Evolutionary conservation across 2,329 filamentous ascomycete genomes (phyloP).

Genomic region (Xylariaceae sp.): DNA sequence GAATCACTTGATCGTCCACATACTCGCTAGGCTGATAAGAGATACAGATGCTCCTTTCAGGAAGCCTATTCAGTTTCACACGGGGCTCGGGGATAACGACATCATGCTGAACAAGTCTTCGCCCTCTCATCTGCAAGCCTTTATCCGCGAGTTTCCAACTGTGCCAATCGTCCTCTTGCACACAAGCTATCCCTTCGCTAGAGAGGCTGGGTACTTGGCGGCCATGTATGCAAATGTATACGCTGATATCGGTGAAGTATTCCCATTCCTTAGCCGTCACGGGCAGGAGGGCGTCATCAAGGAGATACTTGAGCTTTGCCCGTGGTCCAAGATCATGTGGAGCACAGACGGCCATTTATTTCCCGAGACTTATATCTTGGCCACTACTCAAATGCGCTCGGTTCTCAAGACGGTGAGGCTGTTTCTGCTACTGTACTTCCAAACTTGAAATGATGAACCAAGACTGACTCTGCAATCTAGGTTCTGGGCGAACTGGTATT

Average conservation of each 20-base stretch:
- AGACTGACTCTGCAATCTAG: constrained; percentile 31
- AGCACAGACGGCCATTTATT: constrained; percentile 78
- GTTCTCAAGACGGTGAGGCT: constrained; percentile 57
- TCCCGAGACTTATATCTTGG: constrained; percentile 72
- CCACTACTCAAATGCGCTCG: constrained; percentile 67
- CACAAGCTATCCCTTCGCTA: constrained; percentile 75
- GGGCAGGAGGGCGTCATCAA: constrained; percentile 69
- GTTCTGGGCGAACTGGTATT: constrained; percentile 63
- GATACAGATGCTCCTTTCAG: constrained; percentile 32
- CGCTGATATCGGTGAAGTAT: constrained; percentile 78
- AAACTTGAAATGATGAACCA: not conserved
- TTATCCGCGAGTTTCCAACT: constrained; percentile 64
- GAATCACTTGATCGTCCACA: constrained; percentile 66
- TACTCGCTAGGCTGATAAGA: constrained; percentile 55
- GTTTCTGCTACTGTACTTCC: not conserved
- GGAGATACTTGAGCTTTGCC: constrained; percentile 71
- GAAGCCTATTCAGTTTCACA: constrained; percentile 82
- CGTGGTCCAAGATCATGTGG: constrained; percentile 72
- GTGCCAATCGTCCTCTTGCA: constrained; percentile 77
- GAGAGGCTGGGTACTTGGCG: constrained; percentile 74
- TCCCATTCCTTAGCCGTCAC: constrained; percentile 71
- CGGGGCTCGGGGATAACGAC: constrained; percentile 76
- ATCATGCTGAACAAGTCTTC: constrained; percentile 66
- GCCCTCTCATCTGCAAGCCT: constrained; percentile 67
- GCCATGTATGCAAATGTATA: constrained; percentile 76